A percentile compares a stretch with the other conserved stretches of the same genome.
Conservation (phyloP, 208 protist genomes). For the Histomonas meleagridis region DNA sequence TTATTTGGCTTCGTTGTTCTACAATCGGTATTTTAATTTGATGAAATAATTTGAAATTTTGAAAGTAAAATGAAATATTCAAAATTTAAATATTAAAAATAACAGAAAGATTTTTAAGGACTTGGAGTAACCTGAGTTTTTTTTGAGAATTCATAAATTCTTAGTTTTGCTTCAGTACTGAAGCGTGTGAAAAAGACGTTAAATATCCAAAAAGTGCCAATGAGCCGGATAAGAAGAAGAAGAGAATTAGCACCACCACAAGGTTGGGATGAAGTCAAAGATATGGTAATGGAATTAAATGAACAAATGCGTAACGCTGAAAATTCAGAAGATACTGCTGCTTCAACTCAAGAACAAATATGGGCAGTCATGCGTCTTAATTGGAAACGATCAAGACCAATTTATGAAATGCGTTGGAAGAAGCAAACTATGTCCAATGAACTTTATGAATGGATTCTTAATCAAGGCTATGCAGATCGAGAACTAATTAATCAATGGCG, state of each 20-base stretch:
- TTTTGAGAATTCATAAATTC: too few relatives aligned
- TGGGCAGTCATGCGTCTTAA: constrained; percentile 11
- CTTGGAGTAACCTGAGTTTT: too few relatives aligned
- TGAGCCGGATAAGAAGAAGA: not conserved
- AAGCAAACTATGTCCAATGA: not conserved
- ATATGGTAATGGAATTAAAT: not conserved
- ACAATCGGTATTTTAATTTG: too few relatives aligned
- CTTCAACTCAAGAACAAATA: not conserved
- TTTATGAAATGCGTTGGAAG: not conserved
- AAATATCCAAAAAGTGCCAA: too few relatives aligned
- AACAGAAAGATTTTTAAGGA: too few relatives aligned
- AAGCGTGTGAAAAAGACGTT: too few relatives aligned
- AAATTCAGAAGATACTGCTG: not conserved
- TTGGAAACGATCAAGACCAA: not conserved
- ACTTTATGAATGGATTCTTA: constrained; percentile 24
- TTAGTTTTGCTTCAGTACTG: too few relatives aligned
- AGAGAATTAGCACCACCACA: not conserved
- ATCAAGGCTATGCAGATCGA: not conserved
- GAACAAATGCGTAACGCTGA: constrained; percentile 18
- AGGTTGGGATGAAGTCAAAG: constrained; percentile 3
- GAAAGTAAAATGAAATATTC: too few relatives aligned
- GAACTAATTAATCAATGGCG: not conserved
- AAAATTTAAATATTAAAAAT: too few relatives aligned
- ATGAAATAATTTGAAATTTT: too few relatives aligned
- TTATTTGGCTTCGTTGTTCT: too few relatives aligned